Evolutionary conservation across 495 filamentous ascomycete genomes (phyloP).

Genomic region (Aeminium ludgeri): DNA sequence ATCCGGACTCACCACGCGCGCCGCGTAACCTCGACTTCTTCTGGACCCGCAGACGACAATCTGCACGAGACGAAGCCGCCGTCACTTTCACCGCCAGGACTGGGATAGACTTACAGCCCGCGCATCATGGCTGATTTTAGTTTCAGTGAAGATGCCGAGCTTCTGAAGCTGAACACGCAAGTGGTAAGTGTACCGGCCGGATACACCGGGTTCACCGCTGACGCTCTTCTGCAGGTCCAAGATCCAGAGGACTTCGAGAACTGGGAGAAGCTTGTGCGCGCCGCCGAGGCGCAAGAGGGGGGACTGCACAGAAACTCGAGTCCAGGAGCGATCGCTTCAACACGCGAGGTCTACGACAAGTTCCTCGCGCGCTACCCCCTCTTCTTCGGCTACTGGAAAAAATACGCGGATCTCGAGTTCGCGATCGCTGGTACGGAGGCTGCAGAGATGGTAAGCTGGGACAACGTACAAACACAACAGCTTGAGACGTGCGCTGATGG

Average conservation of each 20-base stretch:
- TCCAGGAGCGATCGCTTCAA: conserved; percentile 75
- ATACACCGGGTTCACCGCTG: background rate
- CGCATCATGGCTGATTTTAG: conserved; percentile 34
- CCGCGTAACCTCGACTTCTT: too few relatives aligned
- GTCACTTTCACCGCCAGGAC: too few relatives aligned
- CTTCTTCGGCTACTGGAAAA: conserved; percentile 98
- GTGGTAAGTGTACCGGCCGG: conserved; percentile 41
- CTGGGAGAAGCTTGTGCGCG: conserved; percentile 84
- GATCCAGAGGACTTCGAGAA: conserved; percentile 85
- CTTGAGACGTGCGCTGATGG: background rate
- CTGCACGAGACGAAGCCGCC: too few relatives aligned
- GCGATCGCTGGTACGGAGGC: conserved; percentile 92
- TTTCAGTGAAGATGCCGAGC: conserved; percentile 68
- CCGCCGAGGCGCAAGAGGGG: conserved; percentile 71
- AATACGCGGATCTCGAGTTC: conserved; percentile 96
- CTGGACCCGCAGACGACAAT: too few relatives aligned
- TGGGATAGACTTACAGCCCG: too few relatives aligned
- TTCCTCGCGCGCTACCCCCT: conserved; percentile 92
- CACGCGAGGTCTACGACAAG: conserved; percentile 71
- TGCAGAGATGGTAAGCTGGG: conserved; percentile 70
- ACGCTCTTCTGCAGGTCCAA: conserved; percentile 17
- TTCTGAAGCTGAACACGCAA: conserved; percentile 59
- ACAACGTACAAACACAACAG: background rate
- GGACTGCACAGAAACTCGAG: conserved; percentile 93
- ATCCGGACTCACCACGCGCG: too few relatives aligned